These are phyloP conservation scores for Smallanthus sonchifolius DNA, from an alignment of 129 eudicot genomes.

Conservation along the genomic window DNA sequence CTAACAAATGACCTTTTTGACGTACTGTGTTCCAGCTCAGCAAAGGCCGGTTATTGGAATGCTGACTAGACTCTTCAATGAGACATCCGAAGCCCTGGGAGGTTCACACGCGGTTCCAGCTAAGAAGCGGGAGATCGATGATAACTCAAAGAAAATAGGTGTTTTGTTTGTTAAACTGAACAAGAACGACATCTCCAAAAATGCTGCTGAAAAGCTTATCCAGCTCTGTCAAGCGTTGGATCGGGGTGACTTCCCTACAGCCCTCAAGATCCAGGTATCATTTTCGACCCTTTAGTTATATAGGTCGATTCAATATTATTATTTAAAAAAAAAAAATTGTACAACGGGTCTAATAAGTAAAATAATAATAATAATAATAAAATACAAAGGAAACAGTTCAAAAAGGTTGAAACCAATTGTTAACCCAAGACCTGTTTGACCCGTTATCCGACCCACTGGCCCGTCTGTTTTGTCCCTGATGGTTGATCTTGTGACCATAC, in stretches of 20 bases:
- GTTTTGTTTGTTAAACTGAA: conserved; percentile 77
- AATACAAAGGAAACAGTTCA: background rate
- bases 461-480: background rate
- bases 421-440: no score
- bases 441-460: background rate
- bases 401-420: background rate
- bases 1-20: background rate
- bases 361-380: no score
- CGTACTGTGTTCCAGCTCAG: conserved; percentile 43
- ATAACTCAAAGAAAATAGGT: conserved; percentile 92
- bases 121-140: conserved; percentile 88
- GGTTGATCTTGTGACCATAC: conserved; percentile 1
- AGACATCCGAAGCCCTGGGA: conserved; percentile 90
- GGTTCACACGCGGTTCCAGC: conserved; percentile 76
- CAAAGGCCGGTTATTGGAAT: conserved; percentile 80
- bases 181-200: conserved; percentile 78
- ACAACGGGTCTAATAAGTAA: no score
- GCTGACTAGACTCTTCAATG: conserved; percentile 73
- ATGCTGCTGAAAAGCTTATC: conserved; percentile 84
- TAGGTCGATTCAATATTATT: background rate
- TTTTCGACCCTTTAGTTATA: background rate
- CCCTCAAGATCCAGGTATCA: conserved; percentile 81
- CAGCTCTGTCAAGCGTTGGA: conserved; percentile 88
- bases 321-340: background rate
- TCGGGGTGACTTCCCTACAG: conserved; percentile 72